phyloP scores from a whole-genome alignment of 78 protist genomes.

The Cyanophora paradoxa region DNA sequence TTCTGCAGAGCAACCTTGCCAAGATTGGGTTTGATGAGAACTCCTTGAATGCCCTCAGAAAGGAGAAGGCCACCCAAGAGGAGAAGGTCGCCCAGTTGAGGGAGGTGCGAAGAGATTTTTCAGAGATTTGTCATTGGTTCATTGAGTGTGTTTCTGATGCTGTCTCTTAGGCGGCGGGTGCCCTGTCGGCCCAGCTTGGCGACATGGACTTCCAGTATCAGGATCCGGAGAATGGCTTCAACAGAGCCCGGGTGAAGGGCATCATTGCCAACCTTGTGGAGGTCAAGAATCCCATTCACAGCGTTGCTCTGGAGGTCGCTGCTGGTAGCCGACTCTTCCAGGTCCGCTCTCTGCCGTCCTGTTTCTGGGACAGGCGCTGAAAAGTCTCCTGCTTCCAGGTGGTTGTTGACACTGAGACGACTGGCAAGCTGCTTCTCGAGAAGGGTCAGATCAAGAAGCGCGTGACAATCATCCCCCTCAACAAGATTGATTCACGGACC shows the following conservation, averaged over 20 bases:
- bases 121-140: too few relatives aligned
- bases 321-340: background rate
- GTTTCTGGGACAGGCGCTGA: conserved; percentile 26
- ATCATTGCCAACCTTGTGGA: conserved; percentile 72
- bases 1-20: too few relatives aligned
- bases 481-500: conserved; percentile 56
- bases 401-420: conserved; percentile 79
- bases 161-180: background rate
- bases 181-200: conserved; percentile 2
- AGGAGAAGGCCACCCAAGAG: background rate
- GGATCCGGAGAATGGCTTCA: conserved; percentile 65
- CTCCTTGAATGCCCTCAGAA: too few relatives aligned
- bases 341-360: conserved; percentile 82
- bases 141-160: background rate
- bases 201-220: conserved; percentile 57
- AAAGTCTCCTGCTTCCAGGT: conserved; percentile 59
- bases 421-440: conserved; percentile 67
- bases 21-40: too few relatives aligned
- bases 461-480: conserved; percentile 93
- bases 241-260: conserved; percentile 70
- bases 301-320: too few relatives aligned
- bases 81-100: too few relatives aligned
- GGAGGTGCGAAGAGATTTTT: too few relatives aligned
- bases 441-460: conserved; percentile 71
- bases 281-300: conserved; percentile 32